phyloP scores from a whole-genome alignment of 2,329 filamentous ascomycete genomes.

The Pyricularia sp. region DNA sequence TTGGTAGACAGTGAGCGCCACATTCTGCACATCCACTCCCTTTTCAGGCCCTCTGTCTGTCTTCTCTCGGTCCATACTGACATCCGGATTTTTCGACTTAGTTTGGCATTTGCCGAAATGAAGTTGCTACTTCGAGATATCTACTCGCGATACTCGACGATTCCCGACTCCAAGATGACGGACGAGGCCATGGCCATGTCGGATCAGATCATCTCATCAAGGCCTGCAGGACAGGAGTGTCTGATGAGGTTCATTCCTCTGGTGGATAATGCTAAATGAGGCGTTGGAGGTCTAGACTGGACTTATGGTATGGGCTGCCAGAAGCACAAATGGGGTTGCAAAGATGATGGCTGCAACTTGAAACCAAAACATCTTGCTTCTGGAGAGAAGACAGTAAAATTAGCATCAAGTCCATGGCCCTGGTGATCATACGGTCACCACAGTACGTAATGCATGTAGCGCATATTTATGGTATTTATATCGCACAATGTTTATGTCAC shows the following conservation, averaged over 20 bases:
- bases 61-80: background rate
- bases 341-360: background rate
- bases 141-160: constrained; percentile 44
- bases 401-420: background rate
- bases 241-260: constrained; percentile 34
- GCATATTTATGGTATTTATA: too few relatives aligned
- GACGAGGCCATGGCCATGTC: constrained; percentile 47
- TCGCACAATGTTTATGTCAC: background rate
- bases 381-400: background rate
- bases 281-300: background rate
- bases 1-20: constrained; percentile 50
- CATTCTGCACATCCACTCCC: background rate
- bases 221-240: constrained; percentile 47
- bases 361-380: background rate
- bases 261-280: background rate
- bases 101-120: constrained; percentile 55
- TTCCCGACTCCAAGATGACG: constrained; percentile 40
- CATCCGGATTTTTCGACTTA: constrained; percentile 12
- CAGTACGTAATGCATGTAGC: background rate
- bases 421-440: background rate
- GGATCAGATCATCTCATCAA: constrained; percentile 54
- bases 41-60: background rate
- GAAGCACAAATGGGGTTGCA: background rate
- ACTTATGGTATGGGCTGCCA: background rate
- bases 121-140: constrained; percentile 49